Evolutionary conservation across 768 basidiomycete genomes (phyloP).

Genomic region (Phanerodontia chrysosporium): DNA sequence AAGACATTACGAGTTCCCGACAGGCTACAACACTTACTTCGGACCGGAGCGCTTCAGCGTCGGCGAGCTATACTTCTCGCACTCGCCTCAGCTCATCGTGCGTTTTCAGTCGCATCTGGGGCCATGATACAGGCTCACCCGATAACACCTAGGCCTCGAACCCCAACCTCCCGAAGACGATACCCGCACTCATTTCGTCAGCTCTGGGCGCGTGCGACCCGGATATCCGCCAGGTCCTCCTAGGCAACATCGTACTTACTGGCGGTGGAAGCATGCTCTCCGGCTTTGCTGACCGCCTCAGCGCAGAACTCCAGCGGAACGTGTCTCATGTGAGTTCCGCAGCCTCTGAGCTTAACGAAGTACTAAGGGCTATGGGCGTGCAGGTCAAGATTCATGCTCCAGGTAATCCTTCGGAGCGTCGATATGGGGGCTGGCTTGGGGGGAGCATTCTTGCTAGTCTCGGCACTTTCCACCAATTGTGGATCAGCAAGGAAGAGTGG

Average conservation of each 20-base stretch:
- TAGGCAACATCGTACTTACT: slow-evolving; percentile 93
- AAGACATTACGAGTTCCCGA: slow-evolving; percentile 91
- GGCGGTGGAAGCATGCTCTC: slow-evolving; percentile 87
- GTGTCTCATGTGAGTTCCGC: slow-evolving; percentile 67
- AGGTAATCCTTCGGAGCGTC: slow-evolving; percentile 84
- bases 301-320: slow-evolving; percentile 66
- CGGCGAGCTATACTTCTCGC: slow-evolving; percentile 87
- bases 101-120: slow-evolving; percentile 10
- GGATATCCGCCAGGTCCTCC: slow-evolving; percentile 84
- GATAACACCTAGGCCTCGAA: slow-evolving; percentile 40
- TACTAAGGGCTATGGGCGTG: slow-evolving; percentile 8
- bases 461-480: slow-evolving; percentile 96
- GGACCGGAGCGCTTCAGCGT: slow-evolving; percentile 76
- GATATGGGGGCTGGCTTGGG: slow-evolving; percentile 93
- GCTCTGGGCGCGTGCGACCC: slow-evolving; percentile 84
- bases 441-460: slow-evolving; percentile 92
- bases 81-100: slow-evolving; percentile 38
- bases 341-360: neutral
- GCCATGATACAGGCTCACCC: neutral
- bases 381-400: slow-evolving; percentile 91
- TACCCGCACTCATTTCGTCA: slow-evolving; percentile 72
- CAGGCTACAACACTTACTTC: slow-evolving; percentile 84
- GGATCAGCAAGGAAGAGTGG: slow-evolving; percentile 94
- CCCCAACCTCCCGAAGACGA: slow-evolving; percentile 66
- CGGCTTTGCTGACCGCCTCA: slow-evolving; percentile 82